A percentile compares a stretch with the other conserved stretches of the same genome.
Conservation (phyloP, 1,284 basidiomycete species). For the Exobasidium cylindrosporum region DNA sequence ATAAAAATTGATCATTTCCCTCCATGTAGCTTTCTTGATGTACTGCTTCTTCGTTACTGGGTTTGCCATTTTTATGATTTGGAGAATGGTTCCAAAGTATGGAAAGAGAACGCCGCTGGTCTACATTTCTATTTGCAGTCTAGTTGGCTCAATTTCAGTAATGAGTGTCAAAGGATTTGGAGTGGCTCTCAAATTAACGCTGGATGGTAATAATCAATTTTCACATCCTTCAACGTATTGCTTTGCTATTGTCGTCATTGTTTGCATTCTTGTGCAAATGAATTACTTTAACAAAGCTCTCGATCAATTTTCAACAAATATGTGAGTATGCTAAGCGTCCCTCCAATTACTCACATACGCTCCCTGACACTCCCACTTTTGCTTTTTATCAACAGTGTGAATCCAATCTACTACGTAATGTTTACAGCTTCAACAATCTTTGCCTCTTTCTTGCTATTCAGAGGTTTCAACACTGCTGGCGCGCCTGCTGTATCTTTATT, state of each 20-base stretch:
- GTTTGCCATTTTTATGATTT: constrained; percentile 77
- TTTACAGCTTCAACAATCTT: constrained; percentile 95
- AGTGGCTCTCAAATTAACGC: constrained; percentile 89
- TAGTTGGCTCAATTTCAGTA: constrained; percentile 76
- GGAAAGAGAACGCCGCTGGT: constrained; percentile 85
- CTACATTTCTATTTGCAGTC: constrained; percentile 89
- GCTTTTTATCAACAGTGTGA: constrained; percentile 63
- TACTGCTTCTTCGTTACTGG: constrained; percentile 83
- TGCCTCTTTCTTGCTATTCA: constrained; percentile 88
- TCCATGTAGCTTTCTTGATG: constrained; percentile 59
- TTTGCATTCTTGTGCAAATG: constrained; percentile 92
- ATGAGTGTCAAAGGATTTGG: constrained; percentile 97
- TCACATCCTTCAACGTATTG: constrained; percentile 90
- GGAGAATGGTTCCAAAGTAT: constrained; percentile 77
- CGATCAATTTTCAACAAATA: constrained; percentile 94
- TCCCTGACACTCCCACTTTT: constrained; percentile 61
- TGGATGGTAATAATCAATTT: constrained; percentile 93
- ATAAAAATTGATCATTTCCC: neutral
- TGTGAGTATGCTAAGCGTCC: constrained; percentile 58
- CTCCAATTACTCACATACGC: too few relatives aligned
- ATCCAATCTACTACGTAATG: constrained; percentile 97
- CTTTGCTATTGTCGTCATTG: constrained; percentile 77
- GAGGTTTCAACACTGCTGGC: constrained; percentile 88
- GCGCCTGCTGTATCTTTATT: constrained; percentile 57
- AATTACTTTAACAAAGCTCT: constrained; percentile 99